These are phyloP conservation scores for Stromatinia cepivora DNA, from an alignment of 2,329 filamentous ascomycete genomes.

Conservation along the genomic window DNA sequence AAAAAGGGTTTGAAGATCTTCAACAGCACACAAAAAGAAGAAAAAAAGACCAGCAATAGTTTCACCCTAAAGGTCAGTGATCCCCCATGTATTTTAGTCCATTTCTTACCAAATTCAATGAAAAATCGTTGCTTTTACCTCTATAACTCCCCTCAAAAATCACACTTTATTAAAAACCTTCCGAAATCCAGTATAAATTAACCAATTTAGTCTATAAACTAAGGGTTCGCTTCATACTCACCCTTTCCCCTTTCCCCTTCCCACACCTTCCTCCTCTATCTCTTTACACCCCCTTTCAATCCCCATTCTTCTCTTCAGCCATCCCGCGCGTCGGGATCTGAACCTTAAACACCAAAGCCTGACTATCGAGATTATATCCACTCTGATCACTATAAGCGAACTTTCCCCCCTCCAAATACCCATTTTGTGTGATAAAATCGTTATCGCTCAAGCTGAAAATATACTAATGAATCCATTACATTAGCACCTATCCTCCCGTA, in stretches of 20 bases:
- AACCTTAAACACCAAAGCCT: constrained; percentile 56
- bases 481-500: neutral
- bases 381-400: constrained; percentile 55
- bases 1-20: too few species aligned
- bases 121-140: neutral
- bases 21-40: too few species aligned
- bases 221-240: neutral
- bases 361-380: constrained; percentile 57
- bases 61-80: too few species aligned
- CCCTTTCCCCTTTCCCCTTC: neutral
- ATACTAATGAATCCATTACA: constrained; percentile 42
- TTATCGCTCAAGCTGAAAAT: constrained; percentile 70
- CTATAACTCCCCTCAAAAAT: neutral
- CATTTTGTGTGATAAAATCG: constrained; percentile 73
- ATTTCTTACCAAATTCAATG: neutral
- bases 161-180: neutral
- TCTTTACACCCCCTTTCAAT: neutral
- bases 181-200: neutral
- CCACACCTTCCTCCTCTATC: too few species aligned
- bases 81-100: neutral
- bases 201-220: neutral
- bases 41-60: too few species aligned
- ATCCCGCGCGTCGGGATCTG: constrained; percentile 26
- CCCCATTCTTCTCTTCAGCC: neutral
- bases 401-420: constrained; percentile 55